phyloP scores from a whole-genome alignment of 2,329 filamentous ascomycete genomes.

The Xylariales sp. region DNA sequence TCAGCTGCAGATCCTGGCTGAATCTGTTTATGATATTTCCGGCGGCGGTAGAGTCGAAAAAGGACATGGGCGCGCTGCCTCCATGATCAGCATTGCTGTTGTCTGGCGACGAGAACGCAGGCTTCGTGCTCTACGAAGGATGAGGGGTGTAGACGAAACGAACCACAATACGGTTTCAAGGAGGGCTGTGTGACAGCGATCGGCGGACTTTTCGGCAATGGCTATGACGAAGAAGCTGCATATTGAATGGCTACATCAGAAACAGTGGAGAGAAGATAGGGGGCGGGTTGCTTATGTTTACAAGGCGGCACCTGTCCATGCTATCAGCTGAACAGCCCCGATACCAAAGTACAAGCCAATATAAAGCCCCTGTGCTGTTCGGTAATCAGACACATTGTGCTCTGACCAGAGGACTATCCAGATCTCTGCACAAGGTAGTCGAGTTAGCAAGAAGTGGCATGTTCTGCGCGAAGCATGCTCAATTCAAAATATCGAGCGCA shows the following conservation, averaged over 20 bases:
- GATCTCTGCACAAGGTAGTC: background rate
- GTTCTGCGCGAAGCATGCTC: no score
- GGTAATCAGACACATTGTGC: background rate
- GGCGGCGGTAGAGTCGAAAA: constrained; percentile 1
- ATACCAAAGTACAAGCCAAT: constrained; percentile 1
- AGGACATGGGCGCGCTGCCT: constrained; percentile 2
- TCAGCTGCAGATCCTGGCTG: constrained; percentile 7
- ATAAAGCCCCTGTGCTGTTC: background rate
- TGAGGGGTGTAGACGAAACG: background rate
- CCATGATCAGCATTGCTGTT: no score
- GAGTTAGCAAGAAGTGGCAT: no score
- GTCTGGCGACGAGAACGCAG: no score
- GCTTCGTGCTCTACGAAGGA: no score
- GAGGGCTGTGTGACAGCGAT: constrained; percentile 2
- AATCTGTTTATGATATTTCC: constrained; percentile 7
- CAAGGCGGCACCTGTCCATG: background rate
- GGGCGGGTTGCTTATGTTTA: background rate
- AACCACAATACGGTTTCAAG: constrained; percentile 2
- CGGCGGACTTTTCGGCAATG: constrained; percentile 3
- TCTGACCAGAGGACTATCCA: background rate
- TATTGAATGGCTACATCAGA: background rate
- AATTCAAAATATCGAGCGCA: no score
- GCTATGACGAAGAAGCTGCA: constrained; percentile 3
- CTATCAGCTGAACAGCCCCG: background rate
- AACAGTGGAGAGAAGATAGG: background rate